These are phyloP conservation scores for Onygenales sp. DNA, from an alignment of 2,329 filamentous ascomycete species.

Conservation along the genomic window DNA sequence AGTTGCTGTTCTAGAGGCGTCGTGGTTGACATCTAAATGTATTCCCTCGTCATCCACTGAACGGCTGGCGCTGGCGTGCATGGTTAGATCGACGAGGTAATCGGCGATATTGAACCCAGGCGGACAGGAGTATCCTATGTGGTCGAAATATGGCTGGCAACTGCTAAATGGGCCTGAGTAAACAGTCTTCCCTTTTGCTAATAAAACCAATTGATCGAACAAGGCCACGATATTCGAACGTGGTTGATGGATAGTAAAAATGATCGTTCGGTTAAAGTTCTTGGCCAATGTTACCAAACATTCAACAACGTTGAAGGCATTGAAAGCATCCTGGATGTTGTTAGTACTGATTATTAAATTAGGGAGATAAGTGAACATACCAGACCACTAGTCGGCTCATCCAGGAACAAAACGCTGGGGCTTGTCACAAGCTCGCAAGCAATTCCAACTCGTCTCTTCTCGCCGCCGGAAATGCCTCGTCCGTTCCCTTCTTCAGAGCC, in stretches of 20 bases:
- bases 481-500: constrained; percentile 92
- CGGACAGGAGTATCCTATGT: constrained; percentile 84
- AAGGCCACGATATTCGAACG: constrained; percentile 96
- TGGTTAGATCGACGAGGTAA: constrained; percentile 92
- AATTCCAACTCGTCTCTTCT: constrained; percentile 92
- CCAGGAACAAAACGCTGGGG: constrained; percentile 91
- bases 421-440: constrained; percentile 96
- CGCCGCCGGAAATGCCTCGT: constrained; percentile 90
- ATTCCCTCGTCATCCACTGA: constrained; percentile 49
- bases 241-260: constrained; percentile 97
- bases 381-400: constrained; percentile 89
- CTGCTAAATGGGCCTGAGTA: constrained; percentile 84
- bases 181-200: constrained; percentile 81
- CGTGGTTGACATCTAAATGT: constrained; percentile 50
- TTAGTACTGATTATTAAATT: constrained; percentile 45
- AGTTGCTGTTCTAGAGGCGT: constrained; percentile 61
- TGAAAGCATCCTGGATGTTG: constrained; percentile 63
- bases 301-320: constrained; percentile 96
- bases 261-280: constrained; percentile 91
- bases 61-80: constrained; percentile 68
- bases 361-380: constrained; percentile 57
- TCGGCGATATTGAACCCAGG: constrained; percentile 98
- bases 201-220: constrained; percentile 85
- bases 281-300: constrained; percentile 91
- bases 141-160: constrained; percentile 88